Evolutionary conservation across 2,329 filamentous ascomycete genomes (phyloP).

Genomic region (Polychaeton citri): DNA sequence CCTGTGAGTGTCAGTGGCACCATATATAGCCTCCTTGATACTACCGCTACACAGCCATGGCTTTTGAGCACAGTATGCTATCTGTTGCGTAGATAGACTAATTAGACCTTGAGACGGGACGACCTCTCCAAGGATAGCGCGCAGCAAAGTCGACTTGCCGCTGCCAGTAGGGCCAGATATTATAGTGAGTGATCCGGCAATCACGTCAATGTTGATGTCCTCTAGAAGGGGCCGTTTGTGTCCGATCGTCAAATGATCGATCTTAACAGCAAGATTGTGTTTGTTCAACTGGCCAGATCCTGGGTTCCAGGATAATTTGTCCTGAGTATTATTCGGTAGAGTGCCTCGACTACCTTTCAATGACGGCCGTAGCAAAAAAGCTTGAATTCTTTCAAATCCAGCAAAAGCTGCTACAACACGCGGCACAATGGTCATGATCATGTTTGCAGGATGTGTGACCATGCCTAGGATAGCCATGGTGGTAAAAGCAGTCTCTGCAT

Average conservation of each 20-base stretch:
- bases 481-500: conserved; percentile 1
- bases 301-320: background rate
- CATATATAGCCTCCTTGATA: background rate
- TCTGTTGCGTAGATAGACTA: background rate
- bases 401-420: background rate
- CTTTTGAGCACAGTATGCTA: background rate
- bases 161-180: background rate
- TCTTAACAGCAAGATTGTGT: background rate
- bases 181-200: background rate
- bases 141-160: background rate
- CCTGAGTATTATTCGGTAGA: background rate
- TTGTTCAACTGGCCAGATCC: background rate
- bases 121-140: background rate
- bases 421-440: conserved; percentile 4
- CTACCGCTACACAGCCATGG: background rate
- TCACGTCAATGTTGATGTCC: background rate
- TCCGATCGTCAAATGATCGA: background rate
- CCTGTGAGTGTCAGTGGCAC: background rate
- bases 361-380: background rate
- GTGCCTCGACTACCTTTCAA: background rate
- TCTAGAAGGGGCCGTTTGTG: background rate
- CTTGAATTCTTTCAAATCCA: background rate
- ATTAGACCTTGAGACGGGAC: background rate
- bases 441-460: conserved; percentile 5
- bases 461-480: conserved; percentile 2